These are phyloP conservation scores for Passiflora organensis DNA, from an alignment of 345 rosid species.

Conservation along the genomic window DNA sequence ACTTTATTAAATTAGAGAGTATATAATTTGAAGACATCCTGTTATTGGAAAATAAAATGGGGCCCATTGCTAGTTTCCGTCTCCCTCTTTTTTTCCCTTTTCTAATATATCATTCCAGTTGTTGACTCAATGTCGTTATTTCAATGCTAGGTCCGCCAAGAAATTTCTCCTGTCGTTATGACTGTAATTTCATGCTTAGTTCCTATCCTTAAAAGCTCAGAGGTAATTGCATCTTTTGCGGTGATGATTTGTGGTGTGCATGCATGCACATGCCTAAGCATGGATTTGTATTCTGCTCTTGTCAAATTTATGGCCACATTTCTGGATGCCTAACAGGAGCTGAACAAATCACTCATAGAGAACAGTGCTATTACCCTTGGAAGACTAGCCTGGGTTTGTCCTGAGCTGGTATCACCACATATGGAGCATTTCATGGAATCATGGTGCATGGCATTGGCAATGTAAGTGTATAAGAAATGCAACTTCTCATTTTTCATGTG, in stretches of 20 bases:
- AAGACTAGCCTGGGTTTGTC: constrained; percentile 96
- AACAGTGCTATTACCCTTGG: constrained; percentile 98
- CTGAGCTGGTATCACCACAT: constrained; percentile 92
- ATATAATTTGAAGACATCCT: neutral
- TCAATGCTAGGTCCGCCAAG: constrained; percentile 69
- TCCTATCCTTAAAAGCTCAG: constrained; percentile 71
- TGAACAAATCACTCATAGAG: constrained; percentile 80
- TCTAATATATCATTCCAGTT: neutral
- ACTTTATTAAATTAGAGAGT: no score
- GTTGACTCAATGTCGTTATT: constrained; percentile 6
- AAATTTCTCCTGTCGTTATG: constrained; percentile 80
- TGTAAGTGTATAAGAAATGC: constrained; percentile 37
- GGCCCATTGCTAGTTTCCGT: neutral
- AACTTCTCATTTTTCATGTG: no score
- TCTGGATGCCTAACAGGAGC: constrained; percentile 48
- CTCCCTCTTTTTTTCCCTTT: neutral
- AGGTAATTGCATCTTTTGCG: constrained; percentile 35
- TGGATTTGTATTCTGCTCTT: neutral
- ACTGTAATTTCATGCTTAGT: constrained; percentile 60
- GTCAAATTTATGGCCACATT: neutral
- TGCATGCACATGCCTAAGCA: no score
- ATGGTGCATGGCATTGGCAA: constrained; percentile 90
- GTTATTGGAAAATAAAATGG: neutral
- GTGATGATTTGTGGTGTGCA: neutral
- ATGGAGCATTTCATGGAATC: constrained; percentile 98